These are phyloP conservation scores for Datura wrightii DNA, from an alignment of 257 asterid genomes.

Conservation along the genomic window DNA sequence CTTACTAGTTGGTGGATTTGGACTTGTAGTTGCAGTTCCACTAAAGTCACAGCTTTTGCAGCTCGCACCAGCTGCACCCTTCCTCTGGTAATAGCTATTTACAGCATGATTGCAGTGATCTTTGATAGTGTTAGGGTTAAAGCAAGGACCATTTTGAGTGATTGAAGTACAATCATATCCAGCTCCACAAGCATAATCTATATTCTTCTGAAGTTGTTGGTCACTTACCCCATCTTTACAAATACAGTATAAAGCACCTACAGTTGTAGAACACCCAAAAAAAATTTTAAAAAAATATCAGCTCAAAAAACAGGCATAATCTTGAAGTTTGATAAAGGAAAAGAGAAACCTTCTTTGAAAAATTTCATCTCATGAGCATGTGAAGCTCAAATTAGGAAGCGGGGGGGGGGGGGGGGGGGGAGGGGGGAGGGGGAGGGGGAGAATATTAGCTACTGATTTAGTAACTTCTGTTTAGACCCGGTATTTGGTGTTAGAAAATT, in stretches of 20 bases:
- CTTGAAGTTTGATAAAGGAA: not conserved
- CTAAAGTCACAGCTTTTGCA: conserved; percentile 55
- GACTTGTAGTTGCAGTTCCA: conserved; percentile 57
- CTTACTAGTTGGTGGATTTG: conserved; percentile 61
- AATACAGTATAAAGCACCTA: conserved; percentile 70
- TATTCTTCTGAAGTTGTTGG: conserved; percentile 59
- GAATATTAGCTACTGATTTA: too few relatives aligned
- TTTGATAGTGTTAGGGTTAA: conserved; percentile 66
- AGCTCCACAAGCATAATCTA: conserved; percentile 87
- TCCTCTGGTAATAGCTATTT: conserved; percentile 80
- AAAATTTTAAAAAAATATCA: conserved; percentile 11
- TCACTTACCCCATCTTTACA: conserved; percentile 63
- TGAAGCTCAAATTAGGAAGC: not conserved
- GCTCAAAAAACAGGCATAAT: not conserved
- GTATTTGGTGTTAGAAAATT: not conserved
- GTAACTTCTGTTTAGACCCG: too few relatives aligned
- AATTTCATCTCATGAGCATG: too few relatives aligned
- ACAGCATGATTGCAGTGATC: conserved; percentile 95
- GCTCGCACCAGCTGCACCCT: conserved; percentile 49
- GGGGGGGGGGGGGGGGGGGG: too few relatives aligned
- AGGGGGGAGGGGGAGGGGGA: too few relatives aligned
- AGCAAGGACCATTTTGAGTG: conserved; percentile 67
- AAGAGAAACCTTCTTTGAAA: not conserved
- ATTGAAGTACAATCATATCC: conserved; percentile 81
- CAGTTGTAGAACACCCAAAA: not conserved